Percentiles rank a stretch among this genome's conserved stretches.
Evolutionary conservation across 2,329 filamentous ascomycete species (phyloP).

Genomic region (Colletotrichum sp.): DNA sequence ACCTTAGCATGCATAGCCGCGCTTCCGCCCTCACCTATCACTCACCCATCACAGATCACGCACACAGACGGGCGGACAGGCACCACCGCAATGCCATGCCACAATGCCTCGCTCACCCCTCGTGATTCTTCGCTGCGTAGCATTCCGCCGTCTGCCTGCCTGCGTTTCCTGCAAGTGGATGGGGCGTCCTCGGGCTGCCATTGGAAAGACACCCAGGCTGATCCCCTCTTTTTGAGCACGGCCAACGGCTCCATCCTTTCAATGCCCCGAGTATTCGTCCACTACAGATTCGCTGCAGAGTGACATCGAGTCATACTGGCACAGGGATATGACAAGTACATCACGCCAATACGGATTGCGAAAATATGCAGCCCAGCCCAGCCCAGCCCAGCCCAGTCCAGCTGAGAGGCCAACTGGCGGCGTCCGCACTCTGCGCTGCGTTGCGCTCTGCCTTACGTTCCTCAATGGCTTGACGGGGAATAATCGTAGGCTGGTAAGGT

Average conservation of each 20-base stretch:
- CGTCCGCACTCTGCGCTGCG: neutral
- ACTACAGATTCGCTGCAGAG: neutral
- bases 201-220: neutral
- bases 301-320: neutral
- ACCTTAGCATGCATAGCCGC: neutral
- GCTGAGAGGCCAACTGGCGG: neutral
- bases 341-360: neutral
- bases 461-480: neutral
- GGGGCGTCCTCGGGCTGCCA: neutral
- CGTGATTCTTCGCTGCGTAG: neutral
- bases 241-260: neutral
- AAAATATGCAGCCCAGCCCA: neutral
- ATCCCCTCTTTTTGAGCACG: conserved; percentile 8
- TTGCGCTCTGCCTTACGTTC: neutral
- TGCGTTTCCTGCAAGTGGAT: neutral
- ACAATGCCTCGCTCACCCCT: neutral
- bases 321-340: neutral
- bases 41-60: neutral
- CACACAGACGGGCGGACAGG: neutral
- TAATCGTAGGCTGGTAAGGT: neutral
- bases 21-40: neutral
- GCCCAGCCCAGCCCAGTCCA: neutral
- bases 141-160: neutral
- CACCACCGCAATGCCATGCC: neutral
- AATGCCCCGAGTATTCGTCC: neutral